Percentiles rank a stretch among this genome's conserved stretches.
These are phyloP conservation scores for Coelastrella sp. DNA, from an alignment of 139 green algal species.

Conservation along the genomic window DNA sequence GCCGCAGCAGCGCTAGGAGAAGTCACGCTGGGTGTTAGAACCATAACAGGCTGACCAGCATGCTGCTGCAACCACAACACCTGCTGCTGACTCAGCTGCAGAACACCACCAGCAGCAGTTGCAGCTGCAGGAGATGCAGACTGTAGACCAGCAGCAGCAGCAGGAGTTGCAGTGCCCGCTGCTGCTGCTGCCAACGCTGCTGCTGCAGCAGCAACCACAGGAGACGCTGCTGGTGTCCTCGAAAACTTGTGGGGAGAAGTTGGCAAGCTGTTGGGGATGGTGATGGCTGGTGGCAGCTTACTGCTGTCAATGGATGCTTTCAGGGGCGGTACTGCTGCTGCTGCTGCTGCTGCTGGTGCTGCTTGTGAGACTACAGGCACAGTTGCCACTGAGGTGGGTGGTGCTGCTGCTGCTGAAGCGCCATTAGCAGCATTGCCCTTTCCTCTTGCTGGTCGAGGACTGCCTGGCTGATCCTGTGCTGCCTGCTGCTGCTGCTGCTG, in stretches of 20 bases:
- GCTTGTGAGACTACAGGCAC: background rate
- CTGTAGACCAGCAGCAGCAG: background rate
- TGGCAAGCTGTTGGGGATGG: background rate
- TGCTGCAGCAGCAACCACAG: constrained; percentile 13
- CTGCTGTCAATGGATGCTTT: too few relatives aligned
- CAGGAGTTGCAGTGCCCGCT: background rate
- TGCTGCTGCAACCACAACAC: background rate
- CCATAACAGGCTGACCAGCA: background rate
- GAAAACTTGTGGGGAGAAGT: background rate
- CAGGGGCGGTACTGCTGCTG: background rate
- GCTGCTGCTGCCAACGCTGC: background rate
- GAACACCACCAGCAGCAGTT: background rate
- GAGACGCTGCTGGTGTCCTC: background rate
- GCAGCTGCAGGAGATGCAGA: background rate
- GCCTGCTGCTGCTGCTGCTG: constrained; percentile 15
- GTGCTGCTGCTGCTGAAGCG: background rate
- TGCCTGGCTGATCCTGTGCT: background rate
- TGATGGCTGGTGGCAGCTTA: background rate
- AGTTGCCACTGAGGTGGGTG: background rate
- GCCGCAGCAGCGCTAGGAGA: background rate
- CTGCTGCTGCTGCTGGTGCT: constrained; percentile 3
- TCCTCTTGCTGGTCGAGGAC: background rate
- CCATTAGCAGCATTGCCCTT: background rate
- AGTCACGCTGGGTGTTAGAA: too few relatives aligned
- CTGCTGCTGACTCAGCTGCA: constrained; percentile 21